These are phyloP conservation scores for Acanthamoeba castellanii DNA, from an alignment of 208 protist species.

Conservation along the genomic window DNA sequence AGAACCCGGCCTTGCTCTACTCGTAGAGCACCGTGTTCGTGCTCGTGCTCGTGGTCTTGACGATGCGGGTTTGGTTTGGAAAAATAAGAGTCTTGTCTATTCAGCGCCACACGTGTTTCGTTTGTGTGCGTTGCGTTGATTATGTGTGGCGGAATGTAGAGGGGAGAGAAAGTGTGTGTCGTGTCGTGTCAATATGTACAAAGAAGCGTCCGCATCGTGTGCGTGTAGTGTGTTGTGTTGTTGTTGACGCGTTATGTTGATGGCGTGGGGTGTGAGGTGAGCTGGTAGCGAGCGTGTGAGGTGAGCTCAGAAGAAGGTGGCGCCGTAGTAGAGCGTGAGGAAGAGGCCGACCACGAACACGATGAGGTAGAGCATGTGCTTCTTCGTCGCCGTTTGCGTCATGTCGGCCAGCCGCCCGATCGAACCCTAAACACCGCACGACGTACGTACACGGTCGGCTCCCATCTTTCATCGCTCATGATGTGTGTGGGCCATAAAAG, in stretches of 20 bases:
- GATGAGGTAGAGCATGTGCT: constrained; percentile 69
- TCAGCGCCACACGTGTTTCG: too few species aligned
- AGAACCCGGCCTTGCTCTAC: background rate
- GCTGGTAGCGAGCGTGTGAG: background rate
- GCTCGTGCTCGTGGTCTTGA: too few species aligned
- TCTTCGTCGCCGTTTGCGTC: constrained; percentile 65
- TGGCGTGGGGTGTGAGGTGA: background rate
- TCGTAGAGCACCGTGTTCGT: background rate
- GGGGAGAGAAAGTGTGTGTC: too few species aligned
- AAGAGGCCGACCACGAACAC: constrained; percentile 60
- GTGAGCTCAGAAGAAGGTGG: constrained; percentile 5
- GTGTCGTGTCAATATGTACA: background rate
- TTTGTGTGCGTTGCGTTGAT: too few species aligned
- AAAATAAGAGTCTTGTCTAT: too few species aligned
- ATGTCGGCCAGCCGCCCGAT: constrained; percentile 48
- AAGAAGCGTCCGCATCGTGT: too few species aligned
- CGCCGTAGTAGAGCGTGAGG: constrained; percentile 53
- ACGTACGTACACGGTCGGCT: background rate
- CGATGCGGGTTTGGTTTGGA: too few species aligned
- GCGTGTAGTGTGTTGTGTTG: too few species aligned
- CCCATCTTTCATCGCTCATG: background rate
- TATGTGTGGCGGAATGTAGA: too few species aligned
- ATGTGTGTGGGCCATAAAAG: background rate
- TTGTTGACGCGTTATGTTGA: background rate
- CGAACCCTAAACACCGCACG: background rate